phyloP scores from a whole-genome alignment of 331 rosid genomes.

The Arachis monticola region DNA sequence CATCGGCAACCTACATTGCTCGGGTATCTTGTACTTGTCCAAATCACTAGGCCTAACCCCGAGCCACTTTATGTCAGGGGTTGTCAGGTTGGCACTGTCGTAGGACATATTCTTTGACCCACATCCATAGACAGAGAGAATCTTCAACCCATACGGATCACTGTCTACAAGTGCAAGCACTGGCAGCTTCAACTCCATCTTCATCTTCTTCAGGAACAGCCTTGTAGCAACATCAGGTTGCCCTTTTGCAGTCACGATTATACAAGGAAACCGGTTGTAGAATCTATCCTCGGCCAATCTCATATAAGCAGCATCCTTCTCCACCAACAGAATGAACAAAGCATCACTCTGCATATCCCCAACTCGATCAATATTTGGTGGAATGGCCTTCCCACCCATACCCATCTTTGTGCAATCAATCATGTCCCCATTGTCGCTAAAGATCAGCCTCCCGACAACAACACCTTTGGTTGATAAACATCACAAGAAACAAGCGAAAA shows the following conservation, averaged over 20 bases:
- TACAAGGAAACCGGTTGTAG: conserved; percentile 87
- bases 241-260: conserved; percentile 83
- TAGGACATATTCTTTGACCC: conserved; percentile 97
- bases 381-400: conserved; percentile 93
- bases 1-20: conserved; percentile 92
- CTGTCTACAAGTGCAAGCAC: conserved; percentile 94
- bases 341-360: conserved; percentile 98
- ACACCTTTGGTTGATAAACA: conserved; percentile 56
- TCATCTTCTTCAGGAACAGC: conserved; percentile 88
- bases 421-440: conserved; percentile 94
- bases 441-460: conserved; percentile 84
- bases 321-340: conserved; percentile 78
- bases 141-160: conserved; percentile 91
- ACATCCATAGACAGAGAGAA: conserved; percentile 87
- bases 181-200: conserved; percentile 81
- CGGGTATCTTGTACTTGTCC: conserved; percentile 94
- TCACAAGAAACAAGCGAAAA: neutral
- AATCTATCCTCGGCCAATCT: conserved; percentile 92
- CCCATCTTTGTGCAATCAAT: conserved; percentile 98
- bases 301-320: conserved; percentile 94
- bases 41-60: conserved; percentile 92
- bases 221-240: conserved; percentile 94
- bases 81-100: conserved; percentile 88
- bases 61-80: conserved; percentile 94
- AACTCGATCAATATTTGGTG: conserved; percentile 87